Percentiles rank a stretch among this genome's conserved stretches.
These are phyloP conservation scores for Thamnidium elegans DNA, from an alignment of 192 early-diverging fungal species.

Conservation along the genomic window DNA sequence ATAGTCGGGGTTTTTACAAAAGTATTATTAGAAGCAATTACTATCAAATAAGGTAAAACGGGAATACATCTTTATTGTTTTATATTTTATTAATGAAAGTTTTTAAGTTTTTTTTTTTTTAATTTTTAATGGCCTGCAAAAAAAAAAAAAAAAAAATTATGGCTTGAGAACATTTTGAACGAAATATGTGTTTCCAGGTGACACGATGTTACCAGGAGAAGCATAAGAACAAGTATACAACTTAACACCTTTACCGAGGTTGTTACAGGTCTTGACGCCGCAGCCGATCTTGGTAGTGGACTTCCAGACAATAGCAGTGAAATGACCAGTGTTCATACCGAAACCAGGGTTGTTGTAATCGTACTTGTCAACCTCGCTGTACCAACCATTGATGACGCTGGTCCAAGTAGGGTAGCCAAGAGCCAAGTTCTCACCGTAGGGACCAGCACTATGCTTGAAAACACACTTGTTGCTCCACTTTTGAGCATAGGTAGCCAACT, in stretches of 20 bases:
- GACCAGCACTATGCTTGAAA: slow-evolving; percentile 40
- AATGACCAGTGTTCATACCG: slow-evolving; percentile 39
- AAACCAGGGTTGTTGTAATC: slow-evolving; percentile 44
- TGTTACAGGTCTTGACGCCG: slow-evolving; percentile 26
- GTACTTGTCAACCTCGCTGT: slow-evolving; percentile 42
- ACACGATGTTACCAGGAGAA: slow-evolving; percentile 39
- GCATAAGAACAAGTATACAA: slow-evolving; percentile 47
- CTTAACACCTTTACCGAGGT: slow-evolving; percentile 25
- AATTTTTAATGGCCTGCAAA: too few relatives aligned
- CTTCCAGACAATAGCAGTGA: slow-evolving; percentile 45
- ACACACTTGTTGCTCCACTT: slow-evolving; percentile 38
- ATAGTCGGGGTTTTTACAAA: too few relatives aligned
- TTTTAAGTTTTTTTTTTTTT: too few relatives aligned
- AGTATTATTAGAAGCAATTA: too few relatives aligned
- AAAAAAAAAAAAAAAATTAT: not conserved
- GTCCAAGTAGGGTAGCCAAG: slow-evolving; percentile 38
- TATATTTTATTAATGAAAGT: too few relatives aligned
- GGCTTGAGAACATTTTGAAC: slow-evolving; percentile 33
- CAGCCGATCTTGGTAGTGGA: slow-evolving; percentile 35
- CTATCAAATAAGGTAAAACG: too few relatives aligned
- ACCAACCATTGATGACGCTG: slow-evolving; percentile 39
- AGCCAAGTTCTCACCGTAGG: slow-evolving; percentile 49
- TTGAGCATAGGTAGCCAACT: slow-evolving; percentile 36
- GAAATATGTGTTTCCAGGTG: slow-evolving; percentile 18
- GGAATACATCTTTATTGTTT: too few relatives aligned